These are phyloP conservation scores for Lippia alba DNA, from an alignment of 305 asterid species.

Conservation along the genomic window DNA sequence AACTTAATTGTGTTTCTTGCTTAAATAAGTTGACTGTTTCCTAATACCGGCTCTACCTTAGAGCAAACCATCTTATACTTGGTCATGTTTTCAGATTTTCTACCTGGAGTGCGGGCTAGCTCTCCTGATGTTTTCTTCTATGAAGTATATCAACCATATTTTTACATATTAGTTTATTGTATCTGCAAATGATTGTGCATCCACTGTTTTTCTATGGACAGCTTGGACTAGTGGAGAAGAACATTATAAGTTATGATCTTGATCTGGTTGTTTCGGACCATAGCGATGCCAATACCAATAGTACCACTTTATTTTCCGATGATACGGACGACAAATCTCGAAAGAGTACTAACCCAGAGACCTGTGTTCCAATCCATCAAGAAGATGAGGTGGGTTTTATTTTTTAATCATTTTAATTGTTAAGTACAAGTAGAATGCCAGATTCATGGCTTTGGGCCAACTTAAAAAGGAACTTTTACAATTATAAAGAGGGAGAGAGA, in stretches of 20 bases:
- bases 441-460: conserved; percentile 3
- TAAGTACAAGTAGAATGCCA: conserved; percentile 1
- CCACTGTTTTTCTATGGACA: conserved; percentile 42
- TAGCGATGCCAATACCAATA: conserved; percentile 73
- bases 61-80: conserved; percentile 23
- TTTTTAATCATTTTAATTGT: background rate
- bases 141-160: conserved; percentile 8
- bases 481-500: background rate
- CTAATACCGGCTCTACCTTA: conserved; percentile 1
- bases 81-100: conserved; percentile 1
- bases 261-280: conserved; percentile 67
- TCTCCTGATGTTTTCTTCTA: conserved; percentile 19
- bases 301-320: conserved; percentile 74
- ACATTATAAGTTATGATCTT: conserved; percentile 60
- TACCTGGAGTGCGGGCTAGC: conserved; percentile 13
- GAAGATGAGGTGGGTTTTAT: conserved; percentile 57
- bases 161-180: conserved; percentile 7
- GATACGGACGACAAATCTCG: conserved; percentile 66
- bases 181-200: conserved; percentile 17
- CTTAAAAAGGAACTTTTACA: too few relatives aligned
- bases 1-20: background rate
- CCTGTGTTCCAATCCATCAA: conserved; percentile 44
- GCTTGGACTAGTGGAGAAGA: conserved; percentile 84
- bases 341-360: conserved; percentile 54
- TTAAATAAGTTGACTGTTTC: conserved; percentile 19